Evolutionary conservation across 352 stramenopile species (phyloP).

Genomic region (Phytophthora sp.): DNA sequence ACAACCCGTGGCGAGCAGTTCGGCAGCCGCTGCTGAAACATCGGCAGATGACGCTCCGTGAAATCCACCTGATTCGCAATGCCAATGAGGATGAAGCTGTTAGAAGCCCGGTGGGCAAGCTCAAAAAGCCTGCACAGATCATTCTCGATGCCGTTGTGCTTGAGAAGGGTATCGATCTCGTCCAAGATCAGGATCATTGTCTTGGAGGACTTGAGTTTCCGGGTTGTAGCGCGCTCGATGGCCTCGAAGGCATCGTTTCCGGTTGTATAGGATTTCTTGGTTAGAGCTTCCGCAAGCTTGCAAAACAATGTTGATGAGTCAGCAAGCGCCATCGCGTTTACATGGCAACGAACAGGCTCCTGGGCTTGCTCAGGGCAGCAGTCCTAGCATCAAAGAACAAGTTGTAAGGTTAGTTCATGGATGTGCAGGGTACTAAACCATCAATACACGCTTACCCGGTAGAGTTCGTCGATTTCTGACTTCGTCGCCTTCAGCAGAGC

Average conservation of each 20-base stretch:
- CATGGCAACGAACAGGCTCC: conserved; percentile 54
- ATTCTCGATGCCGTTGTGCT: conserved; percentile 67
- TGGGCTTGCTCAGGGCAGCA: conserved; percentile 40
- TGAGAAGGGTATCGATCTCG: conserved; percentile 81
- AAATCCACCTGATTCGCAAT: conserved; percentile 89
- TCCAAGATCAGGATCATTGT: conserved; percentile 81
- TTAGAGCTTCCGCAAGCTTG: conserved; percentile 62
- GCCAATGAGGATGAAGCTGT: conserved; percentile 79
- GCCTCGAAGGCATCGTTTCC: conserved; percentile 67
- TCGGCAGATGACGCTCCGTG: conserved; percentile 75
- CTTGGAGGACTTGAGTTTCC: conserved; percentile 49
- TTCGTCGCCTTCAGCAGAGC: conserved; percentile 70
- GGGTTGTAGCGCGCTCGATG: conserved; percentile 61
- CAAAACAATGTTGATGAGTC: conserved; percentile 58
- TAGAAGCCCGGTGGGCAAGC: conserved; percentile 58
- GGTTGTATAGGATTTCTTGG: conserved; percentile 48
- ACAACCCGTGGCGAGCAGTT: conserved; percentile 64
- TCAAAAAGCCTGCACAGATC: conserved; percentile 83
- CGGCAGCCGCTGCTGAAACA: conserved; percentile 59
- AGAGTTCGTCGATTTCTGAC: conserved; percentile 54
- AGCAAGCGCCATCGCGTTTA: conserved; percentile 79
- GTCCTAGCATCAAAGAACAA: conserved; percentile 34
- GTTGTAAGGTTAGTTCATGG: conserved; percentile 5
- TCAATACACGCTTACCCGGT: conserved; percentile 41
- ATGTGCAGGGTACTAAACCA: neutral